phyloP scores from a whole-genome alignment of 2,329 filamentous ascomycete genomes.

The Chaetomiaceae sp. region DNA sequence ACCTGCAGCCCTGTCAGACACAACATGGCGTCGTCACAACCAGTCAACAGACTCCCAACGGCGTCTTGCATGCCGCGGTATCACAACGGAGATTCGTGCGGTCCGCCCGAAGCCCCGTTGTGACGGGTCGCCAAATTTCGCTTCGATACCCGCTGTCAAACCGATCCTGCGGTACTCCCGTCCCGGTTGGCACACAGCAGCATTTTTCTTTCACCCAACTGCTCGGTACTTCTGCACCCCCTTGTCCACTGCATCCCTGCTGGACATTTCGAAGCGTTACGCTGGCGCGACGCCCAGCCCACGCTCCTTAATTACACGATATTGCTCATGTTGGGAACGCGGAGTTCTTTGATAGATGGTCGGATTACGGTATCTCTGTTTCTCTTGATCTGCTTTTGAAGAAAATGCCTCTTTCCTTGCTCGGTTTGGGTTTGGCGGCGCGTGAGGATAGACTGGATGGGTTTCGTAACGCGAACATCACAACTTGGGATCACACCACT shows the following conservation, averaged over 20 bases:
- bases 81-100: neutral
- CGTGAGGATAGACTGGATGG: constrained; percentile 12
- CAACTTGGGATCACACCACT: constrained; percentile 7
- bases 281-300: neutral
- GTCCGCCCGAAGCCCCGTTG: neutral
- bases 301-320: neutral
- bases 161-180: constrained; percentile 10
- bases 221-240: constrained; percentile 8
- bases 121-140: constrained; percentile 13
- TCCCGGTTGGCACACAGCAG: constrained; percentile 3
- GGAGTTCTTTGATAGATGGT: constrained; percentile 6
- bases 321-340: neutral
- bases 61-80: constrained; percentile 3
- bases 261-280: constrained; percentile 3
- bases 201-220: constrained; percentile 3
- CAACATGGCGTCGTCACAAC: neutral
- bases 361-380: neutral
- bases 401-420: too few species aligned
- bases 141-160: constrained; percentile 10
- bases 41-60: neutral
- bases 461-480: neutral
- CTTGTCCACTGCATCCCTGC: neutral
- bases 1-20: neutral
- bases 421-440: constrained; percentile 4
- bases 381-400: neutral